Conservation (phyloP, 345 rosid species). For the Gossypioides kirkii region DNA sequence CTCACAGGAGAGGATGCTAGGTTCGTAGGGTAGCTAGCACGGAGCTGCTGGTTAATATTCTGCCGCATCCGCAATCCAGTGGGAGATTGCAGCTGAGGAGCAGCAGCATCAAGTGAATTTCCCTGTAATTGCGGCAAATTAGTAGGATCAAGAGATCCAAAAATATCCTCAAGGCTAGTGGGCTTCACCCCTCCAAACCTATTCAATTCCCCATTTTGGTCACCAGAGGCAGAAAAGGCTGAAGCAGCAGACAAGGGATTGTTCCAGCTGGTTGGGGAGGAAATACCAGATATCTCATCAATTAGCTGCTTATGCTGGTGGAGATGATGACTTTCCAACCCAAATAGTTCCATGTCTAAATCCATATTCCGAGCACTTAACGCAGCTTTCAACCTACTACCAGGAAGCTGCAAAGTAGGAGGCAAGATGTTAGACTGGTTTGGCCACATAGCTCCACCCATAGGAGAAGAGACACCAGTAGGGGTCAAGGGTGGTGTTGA, state of each 20-base stretch:
- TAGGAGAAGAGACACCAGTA: constrained; percentile 50
- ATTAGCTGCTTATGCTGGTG: constrained; percentile 35
- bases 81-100: constrained; percentile 38
- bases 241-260: constrained; percentile 34
- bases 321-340: constrained; percentile 32
- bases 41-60: constrained; percentile 47
- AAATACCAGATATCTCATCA: constrained; percentile 49
- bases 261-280: constrained; percentile 65
- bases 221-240: constrained; percentile 38
- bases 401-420: constrained; percentile 73
- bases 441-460: constrained; percentile 47
- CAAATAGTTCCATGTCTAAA: constrained; percentile 40
- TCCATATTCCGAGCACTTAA: constrained; percentile 64
- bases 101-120: constrained; percentile 32
- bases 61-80: constrained; percentile 42
- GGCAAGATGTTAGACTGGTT: constrained; percentile 42
- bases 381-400: constrained; percentile 73
- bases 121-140: constrained; percentile 41
- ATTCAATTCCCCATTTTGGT: constrained; percentile 41
- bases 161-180: constrained; percentile 60
- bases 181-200: constrained; percentile 58
- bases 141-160: constrained; percentile 41
- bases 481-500: constrained; percentile 77
- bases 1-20: constrained; percentile 54
- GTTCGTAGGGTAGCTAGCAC: constrained; percentile 41